Percentiles rank a stretch among this genome's conserved stretches.
phyloP scores from a whole-genome alignment of 1,284 basidiomycete species.

The Apiotrichum laibachii region DNA sequence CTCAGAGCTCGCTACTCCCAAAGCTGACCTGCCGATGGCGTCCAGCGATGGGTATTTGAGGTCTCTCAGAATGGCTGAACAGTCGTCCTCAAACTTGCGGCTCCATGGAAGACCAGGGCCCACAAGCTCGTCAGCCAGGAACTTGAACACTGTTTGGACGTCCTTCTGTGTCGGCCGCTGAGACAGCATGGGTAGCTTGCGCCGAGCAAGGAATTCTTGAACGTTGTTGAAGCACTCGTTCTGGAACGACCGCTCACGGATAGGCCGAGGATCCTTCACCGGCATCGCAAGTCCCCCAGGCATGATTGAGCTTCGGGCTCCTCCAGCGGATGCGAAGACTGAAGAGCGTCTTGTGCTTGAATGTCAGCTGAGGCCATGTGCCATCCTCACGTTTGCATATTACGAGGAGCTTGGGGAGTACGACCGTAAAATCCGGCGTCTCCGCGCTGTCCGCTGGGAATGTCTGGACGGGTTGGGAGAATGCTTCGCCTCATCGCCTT shows the following conservation, averaged over 20 bases:
- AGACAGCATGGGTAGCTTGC: slow-evolving; percentile 62
- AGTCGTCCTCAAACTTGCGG: slow-evolving; percentile 74
- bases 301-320: slow-evolving; percentile 47
- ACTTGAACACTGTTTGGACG: slow-evolving; percentile 74
- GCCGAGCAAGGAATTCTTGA: slow-evolving; percentile 62
- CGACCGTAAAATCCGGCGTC: slow-evolving; percentile 58
- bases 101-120: slow-evolving; percentile 62
- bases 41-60: slow-evolving; percentile 72
- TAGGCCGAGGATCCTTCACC: slow-evolving; percentile 70
- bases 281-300: slow-evolving; percentile 47
- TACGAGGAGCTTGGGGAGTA: slow-evolving; percentile 64
- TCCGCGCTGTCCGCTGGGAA: slow-evolving; percentile 54
- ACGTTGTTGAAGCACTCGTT: slow-evolving; percentile 71
- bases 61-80: slow-evolving; percentile 65
- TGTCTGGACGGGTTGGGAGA: slow-evolving; percentile 1
- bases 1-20: slow-evolving; percentile 78
- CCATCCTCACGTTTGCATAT: neutral
- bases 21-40: slow-evolving; percentile 71
- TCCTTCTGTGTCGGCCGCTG: slow-evolving; percentile 72
- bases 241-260: slow-evolving; percentile 70
- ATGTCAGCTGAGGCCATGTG: neutral
- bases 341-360: slow-evolving; percentile 64
- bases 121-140: slow-evolving; percentile 63
- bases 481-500: neutral
- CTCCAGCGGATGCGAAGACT: slow-evolving; percentile 54